A percentile compares a stretch with the other conserved stretches of the same genome.
Conservation (phyloP, 2,329 filamentous ascomycete species). For the Pleochaeta shiraiana region DNA sequence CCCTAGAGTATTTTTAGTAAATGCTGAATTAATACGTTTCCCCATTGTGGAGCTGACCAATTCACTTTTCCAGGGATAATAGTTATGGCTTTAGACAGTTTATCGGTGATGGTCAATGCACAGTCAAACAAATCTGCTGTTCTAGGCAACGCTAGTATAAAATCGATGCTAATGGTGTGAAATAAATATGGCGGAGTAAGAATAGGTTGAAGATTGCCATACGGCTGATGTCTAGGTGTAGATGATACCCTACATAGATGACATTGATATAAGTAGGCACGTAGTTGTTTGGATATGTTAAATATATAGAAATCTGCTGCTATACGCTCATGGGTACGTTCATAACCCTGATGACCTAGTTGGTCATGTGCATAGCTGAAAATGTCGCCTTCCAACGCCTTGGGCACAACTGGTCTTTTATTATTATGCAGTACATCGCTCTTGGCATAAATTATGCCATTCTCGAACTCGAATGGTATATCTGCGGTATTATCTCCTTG, state of each 20-base stretch:
- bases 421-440: too few species aligned
- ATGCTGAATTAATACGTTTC: neutral
- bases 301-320: neutral
- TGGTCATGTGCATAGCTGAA: neutral
- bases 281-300: neutral
- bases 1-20: neutral
- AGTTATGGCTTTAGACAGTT: neutral
- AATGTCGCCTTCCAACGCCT: neutral
- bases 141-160: neutral
- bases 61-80: neutral
- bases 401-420: neutral
- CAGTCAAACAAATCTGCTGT: too few species aligned
- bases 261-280: neutral
- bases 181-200: neutral
- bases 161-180: neutral
- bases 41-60: constrained; percentile 1
- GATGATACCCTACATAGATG: neutral
- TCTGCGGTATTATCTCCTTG: neutral
- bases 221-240: neutral
- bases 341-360: neutral
- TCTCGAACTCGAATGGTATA: neutral
- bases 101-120: neutral
- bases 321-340: neutral
- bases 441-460: constrained; percentile 1
- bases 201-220: neutral